These are phyloP conservation scores for Podochytrium sp. DNA, from an alignment of 192 early-diverging fungal species.

Conservation along the genomic window DNA sequence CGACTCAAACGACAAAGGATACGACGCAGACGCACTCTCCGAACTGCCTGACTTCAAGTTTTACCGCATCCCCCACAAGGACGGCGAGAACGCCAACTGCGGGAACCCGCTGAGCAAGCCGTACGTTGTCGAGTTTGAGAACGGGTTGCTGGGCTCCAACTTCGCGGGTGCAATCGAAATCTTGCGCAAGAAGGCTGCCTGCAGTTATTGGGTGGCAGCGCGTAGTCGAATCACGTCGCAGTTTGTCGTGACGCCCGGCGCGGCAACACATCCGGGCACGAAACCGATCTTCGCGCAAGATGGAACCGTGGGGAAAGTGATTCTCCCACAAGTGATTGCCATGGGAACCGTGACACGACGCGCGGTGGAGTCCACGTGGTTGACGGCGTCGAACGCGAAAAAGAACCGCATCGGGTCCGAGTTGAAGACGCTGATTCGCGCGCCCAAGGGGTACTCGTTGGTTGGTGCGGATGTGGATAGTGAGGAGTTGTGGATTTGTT, in stretches of 20 bases:
- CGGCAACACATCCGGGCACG: conserved; percentile 1
- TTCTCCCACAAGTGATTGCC: conserved; percentile 85
- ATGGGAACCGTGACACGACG: conserved; percentile 98
- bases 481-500: conserved; percentile 96
- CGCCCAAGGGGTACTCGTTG: conserved; percentile 82
- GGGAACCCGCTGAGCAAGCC: conserved; percentile 88
- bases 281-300: not conserved
- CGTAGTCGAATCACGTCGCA: conserved; percentile 81
- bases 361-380: conserved; percentile 91
- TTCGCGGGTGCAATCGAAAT: conserved; percentile 76
- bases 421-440: conserved; percentile 84
- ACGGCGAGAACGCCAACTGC: conserved; percentile 76
- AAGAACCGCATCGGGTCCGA: conserved; percentile 90
- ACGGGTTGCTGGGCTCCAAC: conserved; percentile 74
- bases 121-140: conserved; percentile 79
- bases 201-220: conserved; percentile 90
- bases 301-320: conserved; percentile 50
- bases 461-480: conserved; percentile 97
- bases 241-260: conserved; percentile 81
- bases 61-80: conserved; percentile 80
- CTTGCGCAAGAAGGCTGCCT: conserved; percentile 73
- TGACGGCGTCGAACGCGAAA: conserved; percentile 94
- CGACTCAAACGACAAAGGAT: conserved; percentile 49
- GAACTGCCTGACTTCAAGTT: conserved; percentile 54
- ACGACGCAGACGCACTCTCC: conserved; percentile 43